Evolutionary conservation across 306 rosid genomes (phyloP).

Genomic region (Canavalia ensiformis): DNA sequence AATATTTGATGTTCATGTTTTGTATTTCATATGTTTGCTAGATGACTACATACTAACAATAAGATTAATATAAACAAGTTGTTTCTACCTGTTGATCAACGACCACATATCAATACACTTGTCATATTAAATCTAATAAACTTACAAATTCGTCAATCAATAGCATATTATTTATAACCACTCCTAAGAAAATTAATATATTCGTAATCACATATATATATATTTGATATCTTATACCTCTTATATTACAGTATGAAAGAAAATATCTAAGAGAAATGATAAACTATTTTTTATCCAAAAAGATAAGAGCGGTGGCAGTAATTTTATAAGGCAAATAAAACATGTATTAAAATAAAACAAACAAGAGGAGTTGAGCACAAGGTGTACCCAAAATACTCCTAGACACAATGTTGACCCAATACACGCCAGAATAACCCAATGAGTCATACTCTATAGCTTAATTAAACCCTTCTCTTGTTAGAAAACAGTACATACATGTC

Average conservation of each 20-base stretch:
- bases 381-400: too few relatives aligned
- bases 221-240: neutral
- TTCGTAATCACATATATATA: neutral
- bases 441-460: too few relatives aligned
- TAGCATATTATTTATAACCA: neutral
- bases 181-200: neutral
- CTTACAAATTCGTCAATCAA: neutral
- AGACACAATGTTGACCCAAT: too few relatives aligned
- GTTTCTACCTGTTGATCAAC: neutral
- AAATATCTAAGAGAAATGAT: neutral
- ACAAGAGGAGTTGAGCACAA: too few relatives aligned
- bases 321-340: neutral
- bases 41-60: neutral
- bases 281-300: neutral
- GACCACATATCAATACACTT: constrained; percentile 3
- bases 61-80: neutral
- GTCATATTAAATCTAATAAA: neutral
- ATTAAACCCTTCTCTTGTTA: too few relatives aligned
- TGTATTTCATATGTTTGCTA: neutral
- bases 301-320: neutral
- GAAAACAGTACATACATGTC: too few relatives aligned
- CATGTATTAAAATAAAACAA: too few relatives aligned
- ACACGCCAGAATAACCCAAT: too few relatives aligned
- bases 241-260: neutral
- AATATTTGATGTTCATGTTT: neutral